These are phyloP conservation scores for Wickerhamomyces mucosus DNA, from an alignment of 805 yeast species.

Conservation along the genomic window DNA sequence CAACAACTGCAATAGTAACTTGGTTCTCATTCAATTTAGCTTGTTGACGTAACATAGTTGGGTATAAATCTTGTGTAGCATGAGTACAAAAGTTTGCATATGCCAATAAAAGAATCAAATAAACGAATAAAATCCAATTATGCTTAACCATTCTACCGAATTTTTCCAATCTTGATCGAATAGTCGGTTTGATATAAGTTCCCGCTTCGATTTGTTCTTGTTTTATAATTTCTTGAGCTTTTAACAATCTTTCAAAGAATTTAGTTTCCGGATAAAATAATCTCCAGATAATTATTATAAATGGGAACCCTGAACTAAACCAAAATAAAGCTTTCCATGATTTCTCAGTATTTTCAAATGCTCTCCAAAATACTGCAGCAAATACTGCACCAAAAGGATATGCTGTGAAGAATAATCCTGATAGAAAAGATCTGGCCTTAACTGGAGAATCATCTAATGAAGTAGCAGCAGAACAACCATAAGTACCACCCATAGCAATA, in stretches of 20 bases:
- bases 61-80: slow-evolving; percentile 67
- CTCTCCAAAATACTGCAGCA: slow-evolving; percentile 56
- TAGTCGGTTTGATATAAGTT: slow-evolving; percentile 18
- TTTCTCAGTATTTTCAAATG: slow-evolving; percentile 38
- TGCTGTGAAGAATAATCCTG: slow-evolving; percentile 50
- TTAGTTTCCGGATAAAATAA: slow-evolving; percentile 50
- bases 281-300: slow-evolving; percentile 49
- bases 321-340: slow-evolving; percentile 67
- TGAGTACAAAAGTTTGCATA: slow-evolving; percentile 67
- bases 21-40: slow-evolving; percentile 35
- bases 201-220: slow-evolving; percentile 21
- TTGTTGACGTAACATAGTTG: slow-evolving; percentile 52
- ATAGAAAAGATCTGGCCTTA: slow-evolving; percentile 50
- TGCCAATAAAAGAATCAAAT: slow-evolving; percentile 51
- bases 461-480: slow-evolving; percentile 34
- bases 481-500: slow-evolving; percentile 42
- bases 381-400: slow-evolving; percentile 60
- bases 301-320: slow-evolving; percentile 62
- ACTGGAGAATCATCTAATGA: slow-evolving; percentile 55
- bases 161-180: slow-evolving; percentile 15
- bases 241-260: slow-evolving; percentile 29
- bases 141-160: slow-evolving; percentile 29
- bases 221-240: slow-evolving; percentile 19
- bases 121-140: slow-evolving; percentile 55
- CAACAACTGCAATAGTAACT: slow-evolving; percentile 49